phyloP scores from a whole-genome alignment of 129 eudicot genomes.

The Centella asiatica region DNA sequence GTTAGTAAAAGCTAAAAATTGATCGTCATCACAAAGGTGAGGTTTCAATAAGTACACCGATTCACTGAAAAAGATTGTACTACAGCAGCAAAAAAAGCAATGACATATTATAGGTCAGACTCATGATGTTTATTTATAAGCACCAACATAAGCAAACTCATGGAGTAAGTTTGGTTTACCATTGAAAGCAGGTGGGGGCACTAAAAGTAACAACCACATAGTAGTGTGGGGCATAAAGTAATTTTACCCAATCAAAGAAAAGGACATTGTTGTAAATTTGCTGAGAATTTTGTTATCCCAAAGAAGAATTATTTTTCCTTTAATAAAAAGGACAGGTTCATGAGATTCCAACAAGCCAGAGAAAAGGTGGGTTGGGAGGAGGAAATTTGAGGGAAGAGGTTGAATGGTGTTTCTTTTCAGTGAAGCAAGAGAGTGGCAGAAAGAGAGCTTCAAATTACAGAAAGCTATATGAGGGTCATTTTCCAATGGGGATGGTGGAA shows the following conservation, averaged over 20 bases:
- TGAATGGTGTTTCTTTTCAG: conserved; percentile 24
- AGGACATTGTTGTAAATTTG: not conserved
- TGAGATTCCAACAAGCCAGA: conserved; percentile 7
- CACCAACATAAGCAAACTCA: too few relatives aligned
- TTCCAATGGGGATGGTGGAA: conserved; percentile 22
- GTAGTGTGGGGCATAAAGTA: not conserved
- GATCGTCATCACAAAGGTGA: not conserved
- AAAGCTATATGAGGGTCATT: conserved; percentile 26
- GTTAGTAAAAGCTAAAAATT: conserved; percentile 8
- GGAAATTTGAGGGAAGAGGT: conserved; percentile 15
- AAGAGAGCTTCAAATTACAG: conserved; percentile 13
- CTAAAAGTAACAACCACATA: not conserved
- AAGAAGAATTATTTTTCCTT: not conserved
- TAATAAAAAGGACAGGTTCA: not conserved
- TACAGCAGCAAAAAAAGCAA: not conserved
- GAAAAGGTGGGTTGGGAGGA: conserved; percentile 15
- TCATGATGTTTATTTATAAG: too few relatives aligned
- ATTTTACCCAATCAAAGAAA: not conserved
- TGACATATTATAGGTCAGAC: not conserved
- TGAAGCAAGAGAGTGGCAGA: conserved; percentile 32
- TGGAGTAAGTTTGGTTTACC: not conserved
- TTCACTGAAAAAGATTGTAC: conserved; percentile 17
- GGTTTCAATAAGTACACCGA: conserved; percentile 13
- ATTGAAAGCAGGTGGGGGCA: conserved; percentile 2
- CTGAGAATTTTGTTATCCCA: not conserved